phyloP scores from a whole-genome alignment of 2,329 filamentous ascomycete genomes.

The Endocalyx cinctus region DNA sequence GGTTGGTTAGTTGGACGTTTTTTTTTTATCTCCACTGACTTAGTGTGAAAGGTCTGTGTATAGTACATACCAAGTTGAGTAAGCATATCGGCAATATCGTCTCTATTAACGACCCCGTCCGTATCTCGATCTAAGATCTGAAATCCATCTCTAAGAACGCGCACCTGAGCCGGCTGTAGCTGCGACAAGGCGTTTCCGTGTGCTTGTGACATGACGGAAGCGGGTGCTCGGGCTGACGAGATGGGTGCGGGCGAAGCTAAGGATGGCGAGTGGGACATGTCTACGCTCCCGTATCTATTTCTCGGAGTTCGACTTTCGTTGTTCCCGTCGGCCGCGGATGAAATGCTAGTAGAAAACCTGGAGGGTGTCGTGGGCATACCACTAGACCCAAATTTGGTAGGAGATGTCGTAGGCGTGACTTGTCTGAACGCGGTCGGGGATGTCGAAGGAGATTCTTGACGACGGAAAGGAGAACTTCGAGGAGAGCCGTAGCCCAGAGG shows the following conservation, averaged over 20 bases:
- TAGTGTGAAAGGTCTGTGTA: not conserved
- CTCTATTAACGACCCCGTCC: constrained; percentile 74
- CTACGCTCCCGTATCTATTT: constrained; percentile 9
- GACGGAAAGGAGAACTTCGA: constrained; percentile 61
- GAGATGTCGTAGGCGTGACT: constrained; percentile 60
- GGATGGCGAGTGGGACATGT: constrained; percentile 13
- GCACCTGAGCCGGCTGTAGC: constrained; percentile 75
- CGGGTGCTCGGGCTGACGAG: constrained; percentile 25
- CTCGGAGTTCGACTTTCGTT: constrained; percentile 27
- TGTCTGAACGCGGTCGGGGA: constrained; percentile 63
- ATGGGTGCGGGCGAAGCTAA: constrained; percentile 32
- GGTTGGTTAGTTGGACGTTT: constrained; percentile 1
- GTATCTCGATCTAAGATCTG: constrained; percentile 88
- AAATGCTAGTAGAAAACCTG: constrained; percentile 32
- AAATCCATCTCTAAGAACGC: constrained; percentile 87
- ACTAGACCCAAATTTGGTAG: constrained; percentile 44
- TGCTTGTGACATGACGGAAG: constrained; percentile 31
- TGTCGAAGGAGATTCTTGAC: constrained; percentile 57
- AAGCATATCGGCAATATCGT: constrained; percentile 85
- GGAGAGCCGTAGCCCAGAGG: constrained; percentile 67
- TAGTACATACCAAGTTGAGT: constrained; percentile 65
- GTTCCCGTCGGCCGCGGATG: constrained; percentile 33
- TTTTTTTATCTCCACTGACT: not conserved
- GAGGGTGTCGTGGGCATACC: constrained; percentile 45
- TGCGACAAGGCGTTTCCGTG: constrained; percentile 60